phyloP scores from a whole-genome alignment of 2,329 filamentous ascomycete species.

The Arthroderma uncinatum region DNA sequence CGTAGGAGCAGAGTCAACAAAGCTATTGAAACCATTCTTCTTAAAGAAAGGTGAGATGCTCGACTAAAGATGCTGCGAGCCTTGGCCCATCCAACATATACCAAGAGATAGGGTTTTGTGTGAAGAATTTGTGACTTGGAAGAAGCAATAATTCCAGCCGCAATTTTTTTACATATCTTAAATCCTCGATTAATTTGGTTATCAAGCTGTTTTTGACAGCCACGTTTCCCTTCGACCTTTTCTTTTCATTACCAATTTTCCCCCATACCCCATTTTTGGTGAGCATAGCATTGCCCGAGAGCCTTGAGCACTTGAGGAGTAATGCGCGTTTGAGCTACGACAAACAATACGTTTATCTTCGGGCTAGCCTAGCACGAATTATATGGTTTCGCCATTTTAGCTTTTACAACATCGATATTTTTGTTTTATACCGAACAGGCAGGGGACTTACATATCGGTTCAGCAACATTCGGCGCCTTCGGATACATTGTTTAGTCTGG shows the following conservation, averaged over 20 bases:
- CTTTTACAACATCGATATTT: not conserved
- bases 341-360: not conserved
- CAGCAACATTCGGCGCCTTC: not conserved
- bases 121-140: not conserved
- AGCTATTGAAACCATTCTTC: not conserved
- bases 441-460: not conserved
- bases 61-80: not conserved
- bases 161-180: not conserved
- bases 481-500: too few species aligned
- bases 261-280: conserved; percentile 1
- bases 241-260: not conserved
- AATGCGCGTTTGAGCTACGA: not conserved
- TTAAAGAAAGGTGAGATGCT: not conserved
- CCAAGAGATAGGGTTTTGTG: not conserved
- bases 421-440: not conserved
- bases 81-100: not conserved
- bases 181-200: not conserved
- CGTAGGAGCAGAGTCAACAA: not conserved
- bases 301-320: not conserved
- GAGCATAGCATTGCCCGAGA: not conserved
- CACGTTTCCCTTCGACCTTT: not conserved
- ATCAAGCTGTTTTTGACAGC: not conserved
- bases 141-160: not conserved
- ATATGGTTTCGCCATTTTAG: not conserved
- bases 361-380: not conserved